Evolutionary conservation across 768 basidiomycete genomes (phyloP), one percentile per base, ranked within the genome.

Genomic region (Lactarius tabidus): DNA sequence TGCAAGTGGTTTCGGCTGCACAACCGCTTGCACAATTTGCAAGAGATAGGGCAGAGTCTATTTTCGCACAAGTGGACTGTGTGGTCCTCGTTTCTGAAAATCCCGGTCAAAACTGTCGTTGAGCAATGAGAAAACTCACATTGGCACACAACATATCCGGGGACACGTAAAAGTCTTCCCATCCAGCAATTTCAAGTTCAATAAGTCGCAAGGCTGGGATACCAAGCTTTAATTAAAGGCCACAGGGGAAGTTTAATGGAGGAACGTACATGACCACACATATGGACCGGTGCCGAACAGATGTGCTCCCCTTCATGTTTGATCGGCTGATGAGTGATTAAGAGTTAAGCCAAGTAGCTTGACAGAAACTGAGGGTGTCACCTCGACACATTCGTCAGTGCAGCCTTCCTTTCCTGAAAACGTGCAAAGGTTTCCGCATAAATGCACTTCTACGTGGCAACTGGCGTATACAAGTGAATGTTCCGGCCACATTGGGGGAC

Each of bases 1-100:
- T 87, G 85, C 54, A 87, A 73, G 74, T 87, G 86, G 23, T 70
- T 68, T 52, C 75, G 69, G 3, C 79, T 74, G 64, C 86, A 87
- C 17, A 84, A 73, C 9, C 84, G 77, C 67, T 79, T 82, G 71
- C 86, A 87, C 4, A 88, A 70, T 64, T 82, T 76, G 67, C 86
- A 87, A 2, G 73, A 67, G 15, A 86, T 67, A 1, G 85, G 85
- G 68, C 87, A 87, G 48, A 81, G 78, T 20, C 79, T 74, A 48
- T 78, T 74, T 55, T 84, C 81, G 64, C 87, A 87, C 39, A 72
- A 71, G 73, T 87, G 86, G 6, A 75, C 69, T 1, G 63, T 60
- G 70, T 87, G 86, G 6, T 71, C 70, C 45, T 76, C 67, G 35
- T 82, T 77, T 64, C 85, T 87, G 66, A 14, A 28, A 10, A 18